Base-by-base conservation (phyloP, 2,329 filamentous ascomycete genomes). In the Xylariaceae sp. region DNA sequence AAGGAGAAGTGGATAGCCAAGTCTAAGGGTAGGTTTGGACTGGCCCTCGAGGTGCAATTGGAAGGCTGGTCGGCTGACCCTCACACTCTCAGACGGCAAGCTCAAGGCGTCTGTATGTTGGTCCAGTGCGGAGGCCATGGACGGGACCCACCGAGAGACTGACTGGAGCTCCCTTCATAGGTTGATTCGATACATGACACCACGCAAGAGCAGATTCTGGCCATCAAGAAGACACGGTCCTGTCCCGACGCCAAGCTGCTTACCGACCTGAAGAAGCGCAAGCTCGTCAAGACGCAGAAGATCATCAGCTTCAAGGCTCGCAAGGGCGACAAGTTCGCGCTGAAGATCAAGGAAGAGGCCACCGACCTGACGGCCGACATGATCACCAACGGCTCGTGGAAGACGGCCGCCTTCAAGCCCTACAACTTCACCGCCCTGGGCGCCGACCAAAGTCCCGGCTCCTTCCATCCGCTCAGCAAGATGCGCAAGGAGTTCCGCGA, bases 311-410 rank as follows among this genome's bases (percentile, higher is more conserved):
- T 92, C 72, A 83, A 75, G 47, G 78, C 94, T 39, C 67, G 68
- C 39, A 95, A 95, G 67, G 92, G 88, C 0, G 64, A 79, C 40
- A 94, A 94, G 60, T 98, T 88, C 57, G 85, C 88, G 27, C 75
- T 83, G 31, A 83, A 94, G 61, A 84, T 96, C 45, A 72, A 83
- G 29, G 87, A 93, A 61, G 89, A 96, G 65, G 87, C 93, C 63
- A 95, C 92, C 27, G 92, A 98, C 57, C 67, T 98, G 54, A 96
- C 92, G 9, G 82, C 80, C 33, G 92, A 98, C 37, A 94, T 98
- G 84, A 69, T 98, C 45, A 69, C 80, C 29, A 83, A 71, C 46
- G 90, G 90, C 27, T 77, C 85, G 13, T 98, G 92, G 92, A 90
- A 95, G 69, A 85, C 82, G 25, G 86, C 85, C 7, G 77, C 80